Evolutionary conservation across 805 yeast genomes (phyloP).

Genomic region (baker's yeast (Saccharomyces cerevisiae)): DNA sequence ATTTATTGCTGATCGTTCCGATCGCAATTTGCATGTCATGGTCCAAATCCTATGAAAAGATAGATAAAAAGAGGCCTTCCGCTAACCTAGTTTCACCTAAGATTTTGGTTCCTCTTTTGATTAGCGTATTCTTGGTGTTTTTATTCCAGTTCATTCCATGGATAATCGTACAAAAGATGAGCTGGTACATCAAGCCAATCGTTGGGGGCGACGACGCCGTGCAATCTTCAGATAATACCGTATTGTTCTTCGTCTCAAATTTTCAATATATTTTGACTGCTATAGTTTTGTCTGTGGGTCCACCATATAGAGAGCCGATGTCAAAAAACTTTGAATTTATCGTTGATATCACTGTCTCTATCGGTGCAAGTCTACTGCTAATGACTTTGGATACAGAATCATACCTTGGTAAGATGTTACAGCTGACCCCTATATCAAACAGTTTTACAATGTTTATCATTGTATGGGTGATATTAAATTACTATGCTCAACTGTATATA

Average conservation of each 20-base stretch:
- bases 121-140: slow-evolving; percentile 59
- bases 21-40: slow-evolving; percentile 96
- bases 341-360: slow-evolving; percentile 45
- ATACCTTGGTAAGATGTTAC: slow-evolving; percentile 60
- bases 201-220: slow-evolving; percentile 80
- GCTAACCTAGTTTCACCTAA: slow-evolving; percentile 90
- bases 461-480: slow-evolving; percentile 41
- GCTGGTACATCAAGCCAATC: slow-evolving; percentile 75
- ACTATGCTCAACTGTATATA: slow-evolving; percentile 30
- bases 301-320: slow-evolving; percentile 82
- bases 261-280: slow-evolving; percentile 87
- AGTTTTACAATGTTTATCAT: slow-evolving; percentile 47
- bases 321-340: slow-evolving; percentile 64
- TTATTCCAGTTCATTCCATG: slow-evolving; percentile 64
- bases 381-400: slow-evolving; percentile 48
- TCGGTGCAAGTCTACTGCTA: slow-evolving; percentile 41
- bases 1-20: slow-evolving; percentile 81
- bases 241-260: slow-evolving; percentile 69
- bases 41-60: slow-evolving; percentile 64
- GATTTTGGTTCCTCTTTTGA: slow-evolving; percentile 72
- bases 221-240: slow-evolving; percentile 82
- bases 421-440: slow-evolving; percentile 53
- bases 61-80: slow-evolving; percentile 75
- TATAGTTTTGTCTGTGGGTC: slow-evolving; percentile 78
- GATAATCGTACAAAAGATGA: slow-evolving; percentile 45